Evolutionary conservation across 257 asterid genomes (phyloP).

Genomic region (Henckelia pumila): DNA sequence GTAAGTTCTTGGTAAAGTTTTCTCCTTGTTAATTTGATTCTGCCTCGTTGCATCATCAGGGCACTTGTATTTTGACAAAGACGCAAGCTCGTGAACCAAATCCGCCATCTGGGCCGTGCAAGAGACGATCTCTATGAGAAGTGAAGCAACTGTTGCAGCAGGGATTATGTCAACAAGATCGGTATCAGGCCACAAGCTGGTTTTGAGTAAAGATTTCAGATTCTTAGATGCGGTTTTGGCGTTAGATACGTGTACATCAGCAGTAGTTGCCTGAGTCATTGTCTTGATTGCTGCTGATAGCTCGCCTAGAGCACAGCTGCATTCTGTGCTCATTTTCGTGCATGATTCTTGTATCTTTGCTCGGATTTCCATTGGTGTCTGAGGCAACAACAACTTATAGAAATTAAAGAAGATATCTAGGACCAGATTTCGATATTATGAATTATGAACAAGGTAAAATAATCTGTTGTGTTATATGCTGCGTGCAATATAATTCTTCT

Average conservation of each 20-base stretch:
- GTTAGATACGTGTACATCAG: constrained; percentile 19
- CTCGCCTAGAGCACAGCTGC: constrained; percentile 33
- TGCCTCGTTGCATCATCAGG: constrained; percentile 1
- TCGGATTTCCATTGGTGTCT: constrained; percentile 27
- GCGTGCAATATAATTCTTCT: too few species aligned
- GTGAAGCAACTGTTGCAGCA: constrained; percentile 29
- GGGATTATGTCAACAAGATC: constrained; percentile 24
- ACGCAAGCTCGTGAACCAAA: constrained; percentile 31
- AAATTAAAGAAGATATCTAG: too few species aligned
- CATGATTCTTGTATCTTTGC: constrained; percentile 33
- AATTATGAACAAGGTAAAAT: too few species aligned
- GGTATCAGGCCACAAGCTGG: constrained; percentile 3
- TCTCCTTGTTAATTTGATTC: background rate
- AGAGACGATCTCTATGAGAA: constrained; percentile 27
- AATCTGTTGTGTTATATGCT: background rate
- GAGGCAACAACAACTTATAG: background rate
- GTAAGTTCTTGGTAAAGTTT: background rate
- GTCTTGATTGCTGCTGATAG: constrained; percentile 31
- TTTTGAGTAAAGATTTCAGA: constrained; percentile 19
- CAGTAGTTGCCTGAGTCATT: constrained; percentile 27
- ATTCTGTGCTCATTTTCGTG: constrained; percentile 37
- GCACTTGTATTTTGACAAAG: constrained; percentile 25
- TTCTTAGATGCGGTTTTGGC: constrained; percentile 29
- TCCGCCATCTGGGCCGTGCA: constrained; percentile 27
- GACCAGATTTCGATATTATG: too few species aligned